These are phyloP conservation scores for Phaeotremella fagi DNA, from an alignment of 768 basidiomycete genomes.

Conservation along the genomic window DNA sequence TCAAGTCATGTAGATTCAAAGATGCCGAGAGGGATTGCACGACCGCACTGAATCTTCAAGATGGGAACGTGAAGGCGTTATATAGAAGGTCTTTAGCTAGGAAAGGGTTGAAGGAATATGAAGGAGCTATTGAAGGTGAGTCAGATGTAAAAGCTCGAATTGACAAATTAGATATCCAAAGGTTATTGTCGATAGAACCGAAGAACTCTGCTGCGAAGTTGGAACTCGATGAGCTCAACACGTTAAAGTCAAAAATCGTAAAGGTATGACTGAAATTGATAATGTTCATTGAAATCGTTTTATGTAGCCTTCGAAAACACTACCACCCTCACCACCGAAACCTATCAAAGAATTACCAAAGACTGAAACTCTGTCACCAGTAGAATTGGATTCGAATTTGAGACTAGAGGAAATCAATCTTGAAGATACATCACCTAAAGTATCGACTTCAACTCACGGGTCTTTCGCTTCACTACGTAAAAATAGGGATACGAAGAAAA, in stretches of 20 bases:
- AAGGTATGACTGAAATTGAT: slow-evolving; percentile 7
- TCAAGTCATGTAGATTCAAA: slow-evolving; percentile 55
- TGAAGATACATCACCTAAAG: background rate
- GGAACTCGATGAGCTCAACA: slow-evolving; percentile 58
- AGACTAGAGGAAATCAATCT: no score
- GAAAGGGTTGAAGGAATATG: slow-evolving; percentile 55
- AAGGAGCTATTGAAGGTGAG: slow-evolving; percentile 63
- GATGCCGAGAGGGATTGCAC: slow-evolving; percentile 80
- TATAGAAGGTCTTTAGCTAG: slow-evolving; percentile 75
- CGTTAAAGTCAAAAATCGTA: slow-evolving; percentile 15
- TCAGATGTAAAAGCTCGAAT: background rate
- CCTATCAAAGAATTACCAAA: background rate
- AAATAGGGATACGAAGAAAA: background rate
- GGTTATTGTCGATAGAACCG: slow-evolving; percentile 61
- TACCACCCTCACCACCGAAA: background rate
- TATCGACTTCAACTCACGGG: no score
- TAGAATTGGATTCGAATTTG: no score
- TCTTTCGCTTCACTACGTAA: slow-evolving; percentile 16
- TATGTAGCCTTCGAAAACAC: background rate
- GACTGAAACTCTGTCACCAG: no score
- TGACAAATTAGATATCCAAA: slow-evolving; percentile 57
- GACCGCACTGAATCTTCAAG: slow-evolving; percentile 57
- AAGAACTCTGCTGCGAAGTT: slow-evolving; percentile 60
- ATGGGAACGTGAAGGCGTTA: slow-evolving; percentile 66
- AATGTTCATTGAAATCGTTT: no score